These are phyloP conservation scores for Podospora comata DNA, from an alignment of 495 filamentous ascomycete genomes.

Conservation along the genomic window DNA sequence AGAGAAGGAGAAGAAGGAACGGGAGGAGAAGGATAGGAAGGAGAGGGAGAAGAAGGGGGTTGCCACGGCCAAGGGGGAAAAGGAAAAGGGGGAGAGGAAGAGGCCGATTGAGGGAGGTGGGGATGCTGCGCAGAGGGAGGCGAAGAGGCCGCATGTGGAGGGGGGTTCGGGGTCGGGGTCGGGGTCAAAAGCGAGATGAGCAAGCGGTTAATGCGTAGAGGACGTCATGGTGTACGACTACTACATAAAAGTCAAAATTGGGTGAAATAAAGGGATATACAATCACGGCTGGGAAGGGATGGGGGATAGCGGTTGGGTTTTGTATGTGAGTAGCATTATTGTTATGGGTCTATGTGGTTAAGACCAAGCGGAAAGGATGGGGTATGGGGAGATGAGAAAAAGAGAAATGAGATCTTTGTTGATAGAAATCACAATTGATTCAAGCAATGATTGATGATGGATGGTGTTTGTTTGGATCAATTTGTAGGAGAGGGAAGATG, in stretches of 20 bases:
- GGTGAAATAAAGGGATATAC: too few species aligned
- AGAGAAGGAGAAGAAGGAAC: slow-evolving; percentile 76
- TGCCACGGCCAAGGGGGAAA: slow-evolving; percentile 23
- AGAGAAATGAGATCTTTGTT: too few species aligned
- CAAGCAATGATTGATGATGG: too few species aligned
- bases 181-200: not conserved
- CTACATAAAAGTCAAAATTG: not conserved
- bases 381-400: too few species aligned
- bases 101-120: slow-evolving; percentile 37
- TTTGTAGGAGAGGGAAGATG: too few species aligned
- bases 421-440: too few species aligned
- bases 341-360: not conserved
- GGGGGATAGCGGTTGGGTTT: not conserved
- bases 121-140: slow-evolving; percentile 34
- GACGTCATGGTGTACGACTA: not conserved
- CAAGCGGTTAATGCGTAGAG: not conserved
- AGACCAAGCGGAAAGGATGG: too few species aligned
- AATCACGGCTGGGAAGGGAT: not conserved
- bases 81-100: slow-evolving; percentile 41
- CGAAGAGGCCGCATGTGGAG: slow-evolving; percentile 45
- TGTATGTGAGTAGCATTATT: not conserved
- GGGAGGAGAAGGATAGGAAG: slow-evolving; percentile 58
- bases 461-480: too few species aligned
- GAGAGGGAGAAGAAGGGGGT: slow-evolving; percentile 21
- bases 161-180: slow-evolving; percentile 6